A percentile compares a stretch with the other conserved stretches of the same genome.
Evolutionary conservation across 768 basidiomycete species (phyloP).

Genomic region (Suillus placidus): DNA sequence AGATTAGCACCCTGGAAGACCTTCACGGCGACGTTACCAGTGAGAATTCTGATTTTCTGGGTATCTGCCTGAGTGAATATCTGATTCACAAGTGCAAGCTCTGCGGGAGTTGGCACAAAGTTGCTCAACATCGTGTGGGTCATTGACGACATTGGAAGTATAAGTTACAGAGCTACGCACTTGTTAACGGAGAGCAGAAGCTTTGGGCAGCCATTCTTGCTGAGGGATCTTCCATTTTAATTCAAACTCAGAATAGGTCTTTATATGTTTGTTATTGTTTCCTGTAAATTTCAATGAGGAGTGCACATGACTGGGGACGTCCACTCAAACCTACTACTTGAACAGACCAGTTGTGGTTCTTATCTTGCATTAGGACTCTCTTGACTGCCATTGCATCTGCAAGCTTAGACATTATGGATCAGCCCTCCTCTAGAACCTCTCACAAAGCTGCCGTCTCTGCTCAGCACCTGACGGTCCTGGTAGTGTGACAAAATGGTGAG

Average conservation of each 20-base stretch:
- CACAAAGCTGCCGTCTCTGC: slow-evolving; percentile 58
- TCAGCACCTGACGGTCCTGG: slow-evolving; percentile 62
- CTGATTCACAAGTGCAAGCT: slow-evolving; percentile 64
- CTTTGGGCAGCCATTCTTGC: slow-evolving; percentile 9
- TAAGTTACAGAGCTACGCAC: slow-evolving; percentile 30
- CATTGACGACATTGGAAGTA: slow-evolving; percentile 17
- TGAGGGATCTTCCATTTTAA: background rate
- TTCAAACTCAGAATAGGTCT: slow-evolving; percentile 10
- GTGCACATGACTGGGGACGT: slow-evolving; percentile 38
- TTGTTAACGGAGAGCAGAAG: slow-evolving; percentile 7
- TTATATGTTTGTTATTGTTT: slow-evolving; percentile 1
- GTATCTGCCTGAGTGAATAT: slow-evolving; percentile 77
- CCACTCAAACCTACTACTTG: slow-evolving; percentile 12
- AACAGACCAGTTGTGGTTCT: slow-evolving; percentile 3
- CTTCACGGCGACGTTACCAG: slow-evolving; percentile 88
- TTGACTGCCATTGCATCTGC: slow-evolving; percentile 16
- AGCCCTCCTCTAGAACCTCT: slow-evolving; percentile 63
- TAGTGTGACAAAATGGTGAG: slow-evolving; percentile 82
- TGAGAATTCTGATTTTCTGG: slow-evolving; percentile 80
- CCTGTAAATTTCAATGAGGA: slow-evolving; percentile 7
- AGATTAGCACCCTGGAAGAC: slow-evolving; percentile 86
- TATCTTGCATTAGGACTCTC: slow-evolving; percentile 15
- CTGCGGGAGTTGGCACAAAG: slow-evolving; percentile 49
- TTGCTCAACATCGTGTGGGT: slow-evolving; percentile 39
- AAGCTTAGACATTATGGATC: slow-evolving; percentile 57